Evolutionary conservation across 768 basidiomycete species (phyloP), one percentile per base, ranked within the genome.

Genomic region (Mrakia gelida): DNA sequence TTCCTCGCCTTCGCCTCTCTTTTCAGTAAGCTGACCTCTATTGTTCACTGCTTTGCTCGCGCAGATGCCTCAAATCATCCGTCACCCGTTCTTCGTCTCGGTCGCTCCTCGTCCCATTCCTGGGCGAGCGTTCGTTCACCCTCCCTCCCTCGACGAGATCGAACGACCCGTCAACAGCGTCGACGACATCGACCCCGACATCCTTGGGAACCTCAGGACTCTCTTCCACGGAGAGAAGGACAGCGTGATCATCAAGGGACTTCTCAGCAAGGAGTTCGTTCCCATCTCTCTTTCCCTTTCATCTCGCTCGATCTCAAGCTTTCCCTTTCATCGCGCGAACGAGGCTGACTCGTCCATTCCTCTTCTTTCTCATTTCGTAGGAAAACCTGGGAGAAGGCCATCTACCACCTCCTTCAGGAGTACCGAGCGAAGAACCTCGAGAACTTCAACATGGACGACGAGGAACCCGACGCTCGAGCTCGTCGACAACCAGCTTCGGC

Each of bases 311-410:
- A 54, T 6, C 11, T 45, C 59, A 26, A 26, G 10, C n/a, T 59
- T 34, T 23, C 49, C 49, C 49, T 52, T 52, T 52, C 49, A 52
- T 52, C 49, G 7, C 1, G 49, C 49, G 18, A 38, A 52, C 15
- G 49, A 52, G 15, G 49, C 49, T 52, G 49, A 52, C 49, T 72
- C 23, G 18, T n/a, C n/a, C n/a, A 9, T 54, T 15, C 7, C 1
- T 13, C n/a, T 72, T 45, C 41, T 23, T 26, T 72, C 28, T 34
- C 71, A n/a, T n/a, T 16, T 21, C 49, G 30, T 41, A 89, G 90
- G 75, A 90, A 90, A 72, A 95, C 92, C 41, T 95, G 94, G 92
- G 94, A 98, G 84, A 98, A 99, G 85, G 93, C 93, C 0, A 92
- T 98, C 70, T 99, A 99, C 84, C 91, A 92, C 82, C 86, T 98